Conservation (phyloP, 805 yeast species). For the Candida koratica region DNA sequence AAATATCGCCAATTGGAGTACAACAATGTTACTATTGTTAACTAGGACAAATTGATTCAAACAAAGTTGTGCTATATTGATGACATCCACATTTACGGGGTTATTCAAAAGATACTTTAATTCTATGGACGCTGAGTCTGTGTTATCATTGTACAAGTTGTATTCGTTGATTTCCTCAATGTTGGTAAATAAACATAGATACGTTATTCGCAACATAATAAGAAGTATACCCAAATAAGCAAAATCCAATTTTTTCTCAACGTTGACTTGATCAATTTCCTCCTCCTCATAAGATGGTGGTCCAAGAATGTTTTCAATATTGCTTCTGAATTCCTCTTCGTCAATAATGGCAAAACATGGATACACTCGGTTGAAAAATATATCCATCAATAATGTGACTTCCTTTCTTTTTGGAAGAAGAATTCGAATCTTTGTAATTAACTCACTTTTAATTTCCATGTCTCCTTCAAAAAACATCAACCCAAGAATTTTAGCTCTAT, state of each 20-base stretch:
- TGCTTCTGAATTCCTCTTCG: constrained; percentile 43
- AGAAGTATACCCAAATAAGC: constrained; percentile 32
- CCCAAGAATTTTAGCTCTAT: constrained; percentile 13
- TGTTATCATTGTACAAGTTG: constrained; percentile 7
- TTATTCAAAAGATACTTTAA: constrained; percentile 26
- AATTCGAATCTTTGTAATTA: constrained; percentile 4
- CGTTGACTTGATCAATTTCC: constrained; percentile 8
- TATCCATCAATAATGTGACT: constrained; percentile 52
- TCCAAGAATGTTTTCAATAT: constrained; percentile 45
- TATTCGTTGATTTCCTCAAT: constrained; percentile 3
- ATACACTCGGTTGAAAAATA: constrained; percentile 57
- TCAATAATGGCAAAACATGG: constrained; percentile 65
- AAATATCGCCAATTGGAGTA: constrained; percentile 51
- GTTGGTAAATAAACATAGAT: constrained; percentile 35
- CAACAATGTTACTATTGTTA: constrained; percentile 33
- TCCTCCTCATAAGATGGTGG: constrained; percentile 4
- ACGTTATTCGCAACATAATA: constrained; percentile 30
- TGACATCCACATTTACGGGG: constrained; percentile 31
- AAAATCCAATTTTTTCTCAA: constrained; percentile 31
- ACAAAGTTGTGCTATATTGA: constrained; percentile 32
- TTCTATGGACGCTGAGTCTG: constrained; percentile 16
- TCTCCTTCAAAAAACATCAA: constrained; percentile 9
- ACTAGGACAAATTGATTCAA: constrained; percentile 29
- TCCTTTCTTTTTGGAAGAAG: constrained; percentile 50
- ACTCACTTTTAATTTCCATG: constrained; percentile 7